Evolutionary conservation across 331 rosid genomes (phyloP), one percentile per base, ranked within the genome.

Genomic region (Telfairia occidentalis): DNA sequence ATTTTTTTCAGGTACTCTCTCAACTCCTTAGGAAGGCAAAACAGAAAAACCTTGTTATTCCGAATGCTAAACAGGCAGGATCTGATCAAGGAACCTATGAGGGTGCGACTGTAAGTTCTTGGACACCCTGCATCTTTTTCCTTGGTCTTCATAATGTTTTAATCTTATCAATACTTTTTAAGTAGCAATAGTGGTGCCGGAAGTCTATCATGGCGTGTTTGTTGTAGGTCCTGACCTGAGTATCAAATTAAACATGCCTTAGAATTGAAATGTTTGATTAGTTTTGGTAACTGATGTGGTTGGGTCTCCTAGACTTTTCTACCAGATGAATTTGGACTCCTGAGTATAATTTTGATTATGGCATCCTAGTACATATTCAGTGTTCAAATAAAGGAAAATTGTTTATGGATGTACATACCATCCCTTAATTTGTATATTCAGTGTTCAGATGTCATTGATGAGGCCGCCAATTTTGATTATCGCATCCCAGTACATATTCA

Each of bases 1-100:
- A 30, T 74, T 79, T 42, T 50, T 58, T 77, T 57, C 81, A 94
- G 98, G 98, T 94, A 23, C 97, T 94, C 82, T 94, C 97, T 54
- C 98, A 94, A 90, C 98, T 94, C 85, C 98, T 91, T 77, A 90
- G 98, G 96, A 94, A 91, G 84, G 92, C 98, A 80, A 94, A 87
- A 76, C 96, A 94, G 82, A 94, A 81, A 79, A 90, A 88, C 76
- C 86, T 94, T 64, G 92, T 94, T 66, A 79, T 94, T 82, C 98
- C 98, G 49, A 87, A 88, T 76, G 90, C 66, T 71, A 94, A 91
- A 77, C 95, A 88, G 79, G 96, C 96, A 78, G 98, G 98, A 52
- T 91, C 98, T 52, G 98, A 94, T 73, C 98, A 91, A 90, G 98
- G 97, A 81, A 89, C 96, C 30, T 94, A 73, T 77, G 98, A 94